A percentile compares a stretch with the other conserved stretches of the same genome.
Conservation (phyloP, 164 flowering plant species). For the Platanus orientalis region DNA sequence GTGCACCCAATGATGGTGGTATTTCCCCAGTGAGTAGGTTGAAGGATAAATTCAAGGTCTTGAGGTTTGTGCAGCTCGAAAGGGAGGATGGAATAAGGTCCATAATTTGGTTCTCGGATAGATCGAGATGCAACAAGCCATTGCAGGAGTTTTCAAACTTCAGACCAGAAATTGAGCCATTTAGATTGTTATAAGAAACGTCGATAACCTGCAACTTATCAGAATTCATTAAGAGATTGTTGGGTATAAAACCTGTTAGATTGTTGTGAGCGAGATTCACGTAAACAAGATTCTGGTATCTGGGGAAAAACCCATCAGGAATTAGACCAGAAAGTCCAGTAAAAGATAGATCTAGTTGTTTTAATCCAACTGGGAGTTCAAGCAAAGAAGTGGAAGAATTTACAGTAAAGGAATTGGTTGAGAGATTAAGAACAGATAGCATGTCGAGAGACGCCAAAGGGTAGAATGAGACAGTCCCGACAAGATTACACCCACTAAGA, state of each 20-base stretch:
- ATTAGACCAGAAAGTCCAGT: conserved; percentile 46
- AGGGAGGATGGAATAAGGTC: conserved; percentile 49
- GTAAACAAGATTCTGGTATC: conserved; percentile 40
- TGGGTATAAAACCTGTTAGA: conserved; percentile 52
- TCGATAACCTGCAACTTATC: conserved; percentile 59
- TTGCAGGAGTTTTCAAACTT: conserved; percentile 38
- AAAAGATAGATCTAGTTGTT: conserved; percentile 55
- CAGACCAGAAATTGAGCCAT: conserved; percentile 50
- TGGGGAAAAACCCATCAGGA: conserved; percentile 45
- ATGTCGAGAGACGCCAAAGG: conserved; percentile 53
- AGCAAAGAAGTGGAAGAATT: conserved; percentile 50
- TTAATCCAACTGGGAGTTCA: conserved; percentile 50
- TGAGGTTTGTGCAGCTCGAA: conserved; percentile 54
- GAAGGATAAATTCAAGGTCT: conserved; percentile 39
- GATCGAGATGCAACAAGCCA: conserved; percentile 49
- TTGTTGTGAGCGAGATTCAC: conserved; percentile 62
- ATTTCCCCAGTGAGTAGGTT: conserved; percentile 54
- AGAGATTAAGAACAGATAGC: conserved; percentile 50
- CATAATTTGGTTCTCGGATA: conserved; percentile 49
- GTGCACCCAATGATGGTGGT: conserved; percentile 39
- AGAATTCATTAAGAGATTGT: conserved; percentile 31
- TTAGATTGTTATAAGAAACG: conserved; percentile 67
- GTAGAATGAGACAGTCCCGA: conserved; percentile 40
- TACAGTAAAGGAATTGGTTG: conserved; percentile 45
- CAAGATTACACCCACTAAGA: conserved; percentile 46